phyloP scores from a whole-genome alignment of 306 rosid species.

The Trifolium subterraneum region DNA sequence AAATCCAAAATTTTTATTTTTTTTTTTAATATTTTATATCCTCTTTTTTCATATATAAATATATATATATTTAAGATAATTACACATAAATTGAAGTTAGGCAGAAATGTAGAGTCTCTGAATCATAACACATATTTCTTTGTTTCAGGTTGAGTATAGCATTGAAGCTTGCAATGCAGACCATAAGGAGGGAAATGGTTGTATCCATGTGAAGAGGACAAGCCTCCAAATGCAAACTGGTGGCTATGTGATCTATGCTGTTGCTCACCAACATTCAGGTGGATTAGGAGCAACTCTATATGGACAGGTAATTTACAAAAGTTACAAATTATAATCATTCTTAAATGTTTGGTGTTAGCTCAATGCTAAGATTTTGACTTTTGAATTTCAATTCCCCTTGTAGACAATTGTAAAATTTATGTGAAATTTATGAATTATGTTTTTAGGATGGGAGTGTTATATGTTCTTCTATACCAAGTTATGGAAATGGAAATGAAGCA shows the following conservation, averaged over 20 bases:
- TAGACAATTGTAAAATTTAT: too few species aligned
- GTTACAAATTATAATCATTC: neutral
- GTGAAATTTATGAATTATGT: too few species aligned
- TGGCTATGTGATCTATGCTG: constrained; percentile 74
- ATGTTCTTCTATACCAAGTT: neutral
- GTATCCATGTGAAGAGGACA: constrained; percentile 48
- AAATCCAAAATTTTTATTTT: neutral
- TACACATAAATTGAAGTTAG: too few species aligned
- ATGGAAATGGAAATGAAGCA: neutral
- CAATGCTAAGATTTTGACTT: neutral
- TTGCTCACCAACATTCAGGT: constrained; percentile 83
- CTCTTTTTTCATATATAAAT: too few species aligned
- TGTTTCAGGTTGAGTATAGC: constrained; percentile 60
- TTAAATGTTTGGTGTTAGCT: neutral
- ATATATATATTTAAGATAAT: too few species aligned
- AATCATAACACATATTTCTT: neutral
- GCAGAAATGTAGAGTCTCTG: neutral
- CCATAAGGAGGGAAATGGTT: constrained; percentile 28
- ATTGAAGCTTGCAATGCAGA: constrained; percentile 54
- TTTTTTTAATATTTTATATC: too few species aligned
- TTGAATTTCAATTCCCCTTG: neutral
- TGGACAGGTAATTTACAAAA: constrained; percentile 59
- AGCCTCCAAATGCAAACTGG: constrained; percentile 49
- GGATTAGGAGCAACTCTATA: constrained; percentile 66
- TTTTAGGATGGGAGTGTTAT: neutral